phyloP scores from a whole-genome alignment of 1,139 yeast species.

The Wickerhamiella pararugosa region DNA sequence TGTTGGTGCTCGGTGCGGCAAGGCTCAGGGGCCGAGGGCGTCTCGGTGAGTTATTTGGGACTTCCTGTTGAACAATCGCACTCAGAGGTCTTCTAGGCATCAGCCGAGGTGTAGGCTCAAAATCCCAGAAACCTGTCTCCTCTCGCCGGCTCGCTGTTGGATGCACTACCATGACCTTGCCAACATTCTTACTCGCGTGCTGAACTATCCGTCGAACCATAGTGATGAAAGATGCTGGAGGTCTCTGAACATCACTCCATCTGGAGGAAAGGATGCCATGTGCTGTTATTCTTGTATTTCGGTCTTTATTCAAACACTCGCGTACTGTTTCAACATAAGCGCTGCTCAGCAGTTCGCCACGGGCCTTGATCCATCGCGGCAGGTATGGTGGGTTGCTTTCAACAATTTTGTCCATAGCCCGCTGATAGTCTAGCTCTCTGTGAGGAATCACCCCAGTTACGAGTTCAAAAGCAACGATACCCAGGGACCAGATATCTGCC shows the following conservation, averaged over 20 bases:
- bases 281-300: slow-evolving; percentile 12
- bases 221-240: slow-evolving; percentile 7
- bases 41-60: too few relatives aligned
- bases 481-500: slow-evolving; percentile 95
- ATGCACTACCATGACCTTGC: too few relatives aligned
- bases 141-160: too few relatives aligned
- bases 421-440: slow-evolving; percentile 9
- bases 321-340: slow-evolving; percentile 7
- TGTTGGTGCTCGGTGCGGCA: too few relatives aligned
- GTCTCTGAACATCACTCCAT: background rate
- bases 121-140: too few relatives aligned
- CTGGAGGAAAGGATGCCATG: slow-evolving; percentile 4
- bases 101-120: too few relatives aligned
- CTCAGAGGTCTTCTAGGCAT: too few relatives aligned
- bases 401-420: slow-evolving; percentile 14
- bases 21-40: too few relatives aligned
- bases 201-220: too few relatives aligned
- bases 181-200: too few relatives aligned
- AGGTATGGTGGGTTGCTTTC: slow-evolving; percentile 12
- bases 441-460: slow-evolving; percentile 90
- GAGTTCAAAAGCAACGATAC: slow-evolving; percentile 97
- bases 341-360: slow-evolving; percentile 3
- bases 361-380: slow-evolving; percentile 3
- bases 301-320: slow-evolving; percentile 12
- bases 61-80: too few relatives aligned